Conservation (phyloP, 78 protist genomes). For the Corallochytrium limacisporum region DNA sequence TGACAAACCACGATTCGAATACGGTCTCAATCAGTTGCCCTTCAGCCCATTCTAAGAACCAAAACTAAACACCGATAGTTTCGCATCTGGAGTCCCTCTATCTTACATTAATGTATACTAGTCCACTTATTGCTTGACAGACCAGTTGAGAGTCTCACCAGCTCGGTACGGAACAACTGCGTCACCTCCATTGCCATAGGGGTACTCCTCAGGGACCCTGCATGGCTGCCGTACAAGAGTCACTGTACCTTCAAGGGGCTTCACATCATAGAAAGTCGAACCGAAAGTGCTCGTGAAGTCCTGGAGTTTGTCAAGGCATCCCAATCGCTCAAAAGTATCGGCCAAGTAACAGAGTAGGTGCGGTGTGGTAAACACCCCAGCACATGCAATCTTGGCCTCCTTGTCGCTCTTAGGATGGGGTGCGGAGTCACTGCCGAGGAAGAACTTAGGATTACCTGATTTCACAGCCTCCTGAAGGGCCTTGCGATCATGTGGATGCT, state of each 20-base stretch:
- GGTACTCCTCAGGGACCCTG: background rate
- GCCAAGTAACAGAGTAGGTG: conserved; percentile 6
- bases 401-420: conserved; percentile 11
- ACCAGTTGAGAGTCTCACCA: conserved; percentile 11
- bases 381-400: background rate
- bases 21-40: too few relatives aligned
- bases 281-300: too few relatives aligned
- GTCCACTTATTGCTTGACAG: background rate
- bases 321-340: background rate
- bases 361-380: conserved; percentile 17
- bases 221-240: background rate
- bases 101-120: too few relatives aligned
- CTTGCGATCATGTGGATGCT: conserved; percentile 7
- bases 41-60: too few relatives aligned
- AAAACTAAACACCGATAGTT: too few relatives aligned
- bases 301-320: background rate
- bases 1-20: too few relatives aligned
- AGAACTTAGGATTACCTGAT: conserved; percentile 9
- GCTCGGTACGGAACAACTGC: conserved; percentile 20
- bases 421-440: conserved; percentile 25
- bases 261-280: too few relatives aligned
- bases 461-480: background rate
- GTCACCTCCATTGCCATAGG: background rate
- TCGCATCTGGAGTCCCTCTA: too few relatives aligned
- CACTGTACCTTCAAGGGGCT: too few relatives aligned